Percentiles rank a stretch among this genome's conserved stretches.
Conservation (phyloP, 1,284 basidiomycete genomes). For the Pholiota adiposa region DNA sequence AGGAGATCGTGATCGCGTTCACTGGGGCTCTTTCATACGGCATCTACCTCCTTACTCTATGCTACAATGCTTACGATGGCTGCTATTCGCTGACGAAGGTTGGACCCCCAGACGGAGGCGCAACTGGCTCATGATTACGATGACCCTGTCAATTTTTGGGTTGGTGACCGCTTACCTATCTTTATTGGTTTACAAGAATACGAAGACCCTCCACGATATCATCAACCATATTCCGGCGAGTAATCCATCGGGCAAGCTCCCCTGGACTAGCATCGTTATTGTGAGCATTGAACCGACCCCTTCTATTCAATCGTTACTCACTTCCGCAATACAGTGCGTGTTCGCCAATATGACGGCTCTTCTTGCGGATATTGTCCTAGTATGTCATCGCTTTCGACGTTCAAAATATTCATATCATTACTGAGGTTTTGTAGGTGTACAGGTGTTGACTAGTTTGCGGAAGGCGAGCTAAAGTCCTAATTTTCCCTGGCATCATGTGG, state of each 20-base stretch:
- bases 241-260: not conserved
- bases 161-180: slow-evolving; percentile 2
- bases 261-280: slow-evolving; percentile 2
- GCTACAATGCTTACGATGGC: slow-evolving; percentile 3
- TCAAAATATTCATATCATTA: not conserved
- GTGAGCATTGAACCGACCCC: not conserved
- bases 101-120: not conserved
- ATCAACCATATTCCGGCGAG: not conserved
- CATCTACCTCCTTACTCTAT: slow-evolving; percentile 7
- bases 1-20: slow-evolving; percentile 6
- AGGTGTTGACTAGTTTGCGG: slow-evolving; percentile 6
- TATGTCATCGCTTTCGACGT: not conserved
- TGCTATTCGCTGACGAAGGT: slow-evolving; percentile 7
- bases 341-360: slow-evolving; percentile 3
- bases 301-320: not conserved
- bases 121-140: slow-evolving; percentile 3
- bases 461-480: not conserved
- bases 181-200: not conserved
- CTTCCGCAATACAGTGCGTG: not conserved
- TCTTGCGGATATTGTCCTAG: slow-evolving; percentile 2
- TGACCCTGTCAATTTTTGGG: not conserved
- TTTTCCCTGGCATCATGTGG: slow-evolving; percentile 8
- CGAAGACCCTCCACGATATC: not conserved
- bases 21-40: slow-evolving; percentile 4
- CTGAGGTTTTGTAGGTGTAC: not conserved